phyloP scores from a whole-genome alignment of 164 flowering plant genomes.

The Taxillus chinensis region DNA sequence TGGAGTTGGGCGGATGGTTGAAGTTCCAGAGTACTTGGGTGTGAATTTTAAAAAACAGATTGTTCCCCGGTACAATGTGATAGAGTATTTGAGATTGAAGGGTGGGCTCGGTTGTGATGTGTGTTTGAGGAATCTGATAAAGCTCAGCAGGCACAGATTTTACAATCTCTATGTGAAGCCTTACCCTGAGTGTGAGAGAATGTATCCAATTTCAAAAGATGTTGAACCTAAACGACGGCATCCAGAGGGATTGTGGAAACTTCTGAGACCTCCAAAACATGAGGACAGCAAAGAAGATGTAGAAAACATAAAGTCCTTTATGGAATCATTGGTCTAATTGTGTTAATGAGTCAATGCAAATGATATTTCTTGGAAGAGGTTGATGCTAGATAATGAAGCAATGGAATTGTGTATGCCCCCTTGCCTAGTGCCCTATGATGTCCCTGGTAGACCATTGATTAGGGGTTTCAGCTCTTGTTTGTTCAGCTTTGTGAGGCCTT shows the following conservation, averaged over 20 bases:
- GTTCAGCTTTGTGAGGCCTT: too few relatives aligned
- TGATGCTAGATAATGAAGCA: too few relatives aligned
- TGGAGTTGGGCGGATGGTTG: conserved; percentile 34
- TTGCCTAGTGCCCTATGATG: too few relatives aligned
- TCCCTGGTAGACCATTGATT: too few relatives aligned
- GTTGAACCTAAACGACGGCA: conserved; percentile 19
- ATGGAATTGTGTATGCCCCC: too few relatives aligned
- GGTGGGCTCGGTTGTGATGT: conserved; percentile 64
- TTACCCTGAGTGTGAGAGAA: conserved; percentile 73
- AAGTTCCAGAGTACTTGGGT: conserved; percentile 82
- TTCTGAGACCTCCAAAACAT: conserved; percentile 34
- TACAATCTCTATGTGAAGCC: conserved; percentile 89
- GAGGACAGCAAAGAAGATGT: conserved; percentile 35
- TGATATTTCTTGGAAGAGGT: too few relatives aligned
- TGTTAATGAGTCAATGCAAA: neutral
- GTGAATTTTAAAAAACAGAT: conserved; percentile 77
- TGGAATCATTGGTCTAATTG: conserved; percentile 6
- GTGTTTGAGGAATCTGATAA: conserved; percentile 50
- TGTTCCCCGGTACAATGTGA: conserved; percentile 69
- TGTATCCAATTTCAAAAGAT: conserved; percentile 36
- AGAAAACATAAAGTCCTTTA: conserved; percentile 29
- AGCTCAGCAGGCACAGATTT: conserved; percentile 56
- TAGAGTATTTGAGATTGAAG: conserved; percentile 55
- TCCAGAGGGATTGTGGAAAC: conserved; percentile 55
- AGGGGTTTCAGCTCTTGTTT: too few relatives aligned